A percentile compares a stretch with the other conserved stretches of the same genome.
phyloP scores from a whole-genome alignment of 768 basidiomycete species.

The Paxillus ammoniavirescens region DNA sequence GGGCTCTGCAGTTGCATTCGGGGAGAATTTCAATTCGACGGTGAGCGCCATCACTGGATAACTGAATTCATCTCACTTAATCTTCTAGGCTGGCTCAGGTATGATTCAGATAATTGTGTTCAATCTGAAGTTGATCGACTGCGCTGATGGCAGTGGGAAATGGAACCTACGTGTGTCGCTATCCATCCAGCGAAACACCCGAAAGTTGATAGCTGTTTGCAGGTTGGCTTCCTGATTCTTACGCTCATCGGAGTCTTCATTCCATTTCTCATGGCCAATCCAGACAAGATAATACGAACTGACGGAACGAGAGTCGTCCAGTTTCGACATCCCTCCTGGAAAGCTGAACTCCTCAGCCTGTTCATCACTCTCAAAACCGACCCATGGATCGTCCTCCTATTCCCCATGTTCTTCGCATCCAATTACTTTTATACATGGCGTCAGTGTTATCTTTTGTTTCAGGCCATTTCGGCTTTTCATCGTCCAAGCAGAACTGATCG shows the following conservation, averaged over 20 bases:
- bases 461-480: too few relatives aligned
- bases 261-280: slow-evolving; percentile 68
- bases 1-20: slow-evolving; percentile 73
- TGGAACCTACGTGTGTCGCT: slow-evolving; percentile 63
- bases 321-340: slow-evolving; percentile 72
- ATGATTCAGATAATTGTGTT: slow-evolving; percentile 3
- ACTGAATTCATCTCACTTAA: neutral
- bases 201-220: neutral
- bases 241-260: slow-evolving; percentile 65
- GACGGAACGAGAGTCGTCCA: slow-evolving; percentile 67
- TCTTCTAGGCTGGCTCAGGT: slow-evolving; percentile 29
- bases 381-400: slow-evolving; percentile 69
- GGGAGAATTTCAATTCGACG: slow-evolving; percentile 61
- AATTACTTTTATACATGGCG: slow-evolving; percentile 90
- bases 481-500: neutral
- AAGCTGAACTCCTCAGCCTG: slow-evolving; percentile 65
- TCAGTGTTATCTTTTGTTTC: slow-evolving; percentile 32
- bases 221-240: slow-evolving; percentile 60
- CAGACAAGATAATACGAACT: slow-evolving; percentile 68
- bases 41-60: slow-evolving; percentile 32
- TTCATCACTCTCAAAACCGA: slow-evolving; percentile 68
- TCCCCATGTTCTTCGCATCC: slow-evolving; percentile 83
- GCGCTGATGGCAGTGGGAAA: slow-evolving; percentile 50
- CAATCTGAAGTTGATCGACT: neutral
- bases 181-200: neutral